Percentiles rank a stretch among this genome's conserved stretches.
Conservation (phyloP, 2,329 filamentous ascomycete genomes). For the Arthrinium puccinioides region DNA sequence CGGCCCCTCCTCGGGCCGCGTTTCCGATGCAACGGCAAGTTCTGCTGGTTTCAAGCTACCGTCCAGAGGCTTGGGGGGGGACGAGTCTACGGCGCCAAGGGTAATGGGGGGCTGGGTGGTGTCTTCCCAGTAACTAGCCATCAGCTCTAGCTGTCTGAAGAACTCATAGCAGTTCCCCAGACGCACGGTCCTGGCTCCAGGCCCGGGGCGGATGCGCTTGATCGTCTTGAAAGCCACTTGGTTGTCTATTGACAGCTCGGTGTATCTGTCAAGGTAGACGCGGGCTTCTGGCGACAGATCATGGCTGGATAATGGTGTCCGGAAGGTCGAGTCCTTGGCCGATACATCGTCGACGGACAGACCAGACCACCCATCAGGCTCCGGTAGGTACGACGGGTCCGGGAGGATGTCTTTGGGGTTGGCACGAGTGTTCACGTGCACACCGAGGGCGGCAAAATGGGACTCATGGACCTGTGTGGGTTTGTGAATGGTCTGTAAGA, state of each 20-base stretch:
- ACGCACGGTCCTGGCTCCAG: conserved; percentile 45
- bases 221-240: conserved; percentile 54
- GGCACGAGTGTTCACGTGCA: conserved; percentile 46
- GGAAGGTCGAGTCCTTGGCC: conserved; percentile 39
- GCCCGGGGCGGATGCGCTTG: conserved; percentile 46
- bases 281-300: conserved; percentile 49
- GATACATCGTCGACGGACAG: conserved; percentile 41
- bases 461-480: conserved; percentile 38
- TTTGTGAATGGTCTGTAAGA: conserved; percentile 48
- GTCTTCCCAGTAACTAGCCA: conserved; percentile 56
- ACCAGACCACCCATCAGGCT: conserved; percentile 44
- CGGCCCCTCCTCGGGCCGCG: conserved; percentile 6
- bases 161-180: conserved; percentile 61
- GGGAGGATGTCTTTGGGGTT: conserved; percentile 44
- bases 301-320: conserved; percentile 42
- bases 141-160: conserved; percentile 53
- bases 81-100: conserved; percentile 4
- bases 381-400: conserved; percentile 43
- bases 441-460: conserved; percentile 50
- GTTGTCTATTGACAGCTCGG: conserved; percentile 49
- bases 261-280: conserved; percentile 50
- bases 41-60: conserved; percentile 12
- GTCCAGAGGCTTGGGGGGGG: conserved; percentile 7
- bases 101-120: conserved; percentile 31
- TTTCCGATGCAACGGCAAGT: conserved; percentile 6